Evolutionary conservation across 2,329 filamentous ascomycete species (phyloP).

Genomic region (Pochonia chlamydosporia): DNA sequence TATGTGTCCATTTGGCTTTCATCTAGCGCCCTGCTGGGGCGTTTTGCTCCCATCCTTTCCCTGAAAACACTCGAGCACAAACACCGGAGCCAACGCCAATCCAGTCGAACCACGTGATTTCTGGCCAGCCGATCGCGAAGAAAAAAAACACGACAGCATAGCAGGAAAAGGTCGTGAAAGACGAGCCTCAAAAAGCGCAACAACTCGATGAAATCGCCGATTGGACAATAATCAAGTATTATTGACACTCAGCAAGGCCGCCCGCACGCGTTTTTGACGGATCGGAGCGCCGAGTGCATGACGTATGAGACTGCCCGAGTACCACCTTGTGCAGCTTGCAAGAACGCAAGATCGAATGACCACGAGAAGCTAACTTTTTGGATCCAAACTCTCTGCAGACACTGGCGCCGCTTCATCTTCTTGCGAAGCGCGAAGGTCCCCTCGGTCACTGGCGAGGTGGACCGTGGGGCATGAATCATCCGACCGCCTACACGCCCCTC

Average conservation of each 20-base stretch:
- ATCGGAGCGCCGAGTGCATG: conserved; percentile 14
- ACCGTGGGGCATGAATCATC: conserved; percentile 50
- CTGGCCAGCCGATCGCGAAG: conserved; percentile 19
- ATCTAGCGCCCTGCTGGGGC: not conserved
- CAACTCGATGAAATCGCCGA: conserved; percentile 22
- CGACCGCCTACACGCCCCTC: conserved; percentile 70
- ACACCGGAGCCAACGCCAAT: not conserved
- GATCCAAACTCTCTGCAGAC: conserved; percentile 19
- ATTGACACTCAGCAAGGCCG: conserved; percentile 23
- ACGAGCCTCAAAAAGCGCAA: conserved; percentile 16
- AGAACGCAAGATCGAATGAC: not conserved
- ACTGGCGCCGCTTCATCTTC: conserved; percentile 51
- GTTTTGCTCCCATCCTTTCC: not conserved
- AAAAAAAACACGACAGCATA: conserved; percentile 16
- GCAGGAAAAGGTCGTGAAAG: conserved; percentile 14
- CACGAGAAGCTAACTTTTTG: conserved; percentile 1
- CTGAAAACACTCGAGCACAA: not conserved
- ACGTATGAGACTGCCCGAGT: conserved; percentile 14
- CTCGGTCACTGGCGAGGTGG: conserved; percentile 51
- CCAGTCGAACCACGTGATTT: conserved; percentile 25
- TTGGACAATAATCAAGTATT: conserved; percentile 18
- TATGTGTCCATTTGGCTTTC: not conserved
- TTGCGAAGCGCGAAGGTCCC: conserved; percentile 47
- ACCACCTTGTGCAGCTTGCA: not conserved
- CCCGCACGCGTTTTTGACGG: conserved; percentile 22